phyloP scores from a whole-genome alignment of 2,329 filamentous ascomycete species.

The Exophiala sideris region DNA sequence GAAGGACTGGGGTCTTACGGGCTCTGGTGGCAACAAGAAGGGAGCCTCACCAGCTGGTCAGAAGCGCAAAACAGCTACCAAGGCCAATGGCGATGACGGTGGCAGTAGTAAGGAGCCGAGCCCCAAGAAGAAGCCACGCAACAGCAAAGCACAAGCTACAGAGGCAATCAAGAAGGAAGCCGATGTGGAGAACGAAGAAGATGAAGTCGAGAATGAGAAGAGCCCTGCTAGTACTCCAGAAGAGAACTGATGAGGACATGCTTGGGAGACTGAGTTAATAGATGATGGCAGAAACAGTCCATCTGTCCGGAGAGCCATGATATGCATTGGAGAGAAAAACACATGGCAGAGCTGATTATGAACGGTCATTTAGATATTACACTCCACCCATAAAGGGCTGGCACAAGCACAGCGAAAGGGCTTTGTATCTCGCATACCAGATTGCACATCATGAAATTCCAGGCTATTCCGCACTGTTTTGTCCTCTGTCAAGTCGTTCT shows the following conservation, averaged over 20 bases:
- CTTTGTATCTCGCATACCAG: too few relatives aligned
- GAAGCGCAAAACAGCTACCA: background rate
- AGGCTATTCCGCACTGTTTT: background rate
- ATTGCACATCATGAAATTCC: too few relatives aligned
- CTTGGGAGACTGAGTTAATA: background rate
- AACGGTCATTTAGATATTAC: too few relatives aligned
- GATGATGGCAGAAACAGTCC: too few relatives aligned
- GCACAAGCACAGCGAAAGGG: too few relatives aligned
- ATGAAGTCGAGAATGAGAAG: background rate
- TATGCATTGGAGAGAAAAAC: too few relatives aligned
- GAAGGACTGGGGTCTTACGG: slow-evolving; percentile 20
- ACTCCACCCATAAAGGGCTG: too few relatives aligned
- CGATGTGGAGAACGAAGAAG: background rate
- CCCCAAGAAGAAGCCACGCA: slow-evolving; percentile 6
- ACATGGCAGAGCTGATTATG: too few relatives aligned
- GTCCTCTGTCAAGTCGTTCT: background rate
- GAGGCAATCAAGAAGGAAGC: slow-evolving; percentile 3
- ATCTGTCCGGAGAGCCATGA: too few relatives aligned
- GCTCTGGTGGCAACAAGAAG: slow-evolving; percentile 2
- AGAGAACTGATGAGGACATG: background rate
- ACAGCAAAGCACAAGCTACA: too few relatives aligned
- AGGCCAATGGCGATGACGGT: background rate
- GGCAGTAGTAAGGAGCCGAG: background rate
- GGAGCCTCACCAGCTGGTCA: background rate
- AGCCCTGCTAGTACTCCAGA: background rate